phyloP scores from a whole-genome alignment of 371 early-diverging fungal genomes.

The Haplosporangium sp. region DNA sequence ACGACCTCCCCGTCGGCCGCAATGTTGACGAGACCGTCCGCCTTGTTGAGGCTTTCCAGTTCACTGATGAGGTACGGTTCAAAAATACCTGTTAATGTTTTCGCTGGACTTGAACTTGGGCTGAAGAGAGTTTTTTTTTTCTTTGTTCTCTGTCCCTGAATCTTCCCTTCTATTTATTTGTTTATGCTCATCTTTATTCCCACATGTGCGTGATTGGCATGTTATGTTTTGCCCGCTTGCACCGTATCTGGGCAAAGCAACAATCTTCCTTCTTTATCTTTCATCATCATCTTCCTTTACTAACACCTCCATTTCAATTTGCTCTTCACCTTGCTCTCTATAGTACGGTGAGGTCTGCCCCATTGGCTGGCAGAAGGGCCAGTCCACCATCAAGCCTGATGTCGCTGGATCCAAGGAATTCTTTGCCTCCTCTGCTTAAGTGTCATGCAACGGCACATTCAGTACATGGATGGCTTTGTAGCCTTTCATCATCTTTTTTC shows the following conservation, averaged over 20 bases:
- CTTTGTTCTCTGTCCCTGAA: neutral
- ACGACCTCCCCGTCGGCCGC: constrained; percentile 94
- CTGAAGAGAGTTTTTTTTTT: neutral
- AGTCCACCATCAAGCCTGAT: constrained; percentile 74
- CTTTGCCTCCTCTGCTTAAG: constrained; percentile 54
- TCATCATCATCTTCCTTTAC: neutral
- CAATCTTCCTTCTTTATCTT: neutral
- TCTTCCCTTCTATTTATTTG: neutral
- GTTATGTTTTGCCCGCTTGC: neutral
- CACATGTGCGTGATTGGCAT: neutral
- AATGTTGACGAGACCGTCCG: constrained; percentile 95
- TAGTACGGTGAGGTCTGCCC: constrained; percentile 89
- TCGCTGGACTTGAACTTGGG: neutral
- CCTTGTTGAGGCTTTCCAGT: constrained; percentile 95
- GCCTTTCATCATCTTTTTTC: neutral
- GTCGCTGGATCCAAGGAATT: constrained; percentile 76
- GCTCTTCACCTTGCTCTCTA: neutral
- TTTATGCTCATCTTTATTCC: neutral
- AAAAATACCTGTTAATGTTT: neutral
- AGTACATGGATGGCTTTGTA: neutral
- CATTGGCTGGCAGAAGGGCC: constrained; percentile 89
- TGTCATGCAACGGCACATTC: neutral
- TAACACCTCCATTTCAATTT: constrained; percentile 1
- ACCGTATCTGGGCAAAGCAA: constrained; percentile 17
- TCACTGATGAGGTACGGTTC: constrained; percentile 75